Conservation (phyloP, 1,139 yeast genomes). For the Kodamaea fungicola region DNA sequence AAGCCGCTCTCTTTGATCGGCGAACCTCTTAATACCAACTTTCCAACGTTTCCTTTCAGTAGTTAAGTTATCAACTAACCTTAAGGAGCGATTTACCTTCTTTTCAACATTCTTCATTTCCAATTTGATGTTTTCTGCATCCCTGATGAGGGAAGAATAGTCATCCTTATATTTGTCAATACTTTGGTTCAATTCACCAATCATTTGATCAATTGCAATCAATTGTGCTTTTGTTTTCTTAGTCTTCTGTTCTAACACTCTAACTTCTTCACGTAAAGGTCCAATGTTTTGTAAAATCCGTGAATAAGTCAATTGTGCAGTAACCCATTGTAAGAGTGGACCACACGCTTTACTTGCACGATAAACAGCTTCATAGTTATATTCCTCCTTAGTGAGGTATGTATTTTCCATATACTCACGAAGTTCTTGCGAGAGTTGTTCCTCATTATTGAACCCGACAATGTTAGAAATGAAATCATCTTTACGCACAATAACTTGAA, state of each 20-base stretch:
- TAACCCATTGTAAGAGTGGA: slow-evolving; percentile 85
- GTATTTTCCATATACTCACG: slow-evolving; percentile 53
- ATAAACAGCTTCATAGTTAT: slow-evolving; percentile 69
- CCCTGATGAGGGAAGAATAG: slow-evolving; percentile 73
- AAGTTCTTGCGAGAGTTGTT: slow-evolving; percentile 52
- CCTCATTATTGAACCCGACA: slow-evolving; percentile 67
- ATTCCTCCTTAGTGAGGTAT: slow-evolving; percentile 63
- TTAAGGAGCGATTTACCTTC: slow-evolving; percentile 62
- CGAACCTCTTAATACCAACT: slow-evolving; percentile 50
- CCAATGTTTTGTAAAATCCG: slow-evolving; percentile 65
- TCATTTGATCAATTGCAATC: slow-evolving; percentile 80
- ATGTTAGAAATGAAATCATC: slow-evolving; percentile 88
- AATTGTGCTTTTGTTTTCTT: slow-evolving; percentile 61
- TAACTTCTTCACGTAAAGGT: slow-evolving; percentile 72
- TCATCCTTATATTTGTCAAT: slow-evolving; percentile 65
- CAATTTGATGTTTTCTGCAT: slow-evolving; percentile 67
- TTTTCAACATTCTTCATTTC: slow-evolving; percentile 64
- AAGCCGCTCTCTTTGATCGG: slow-evolving; percentile 40
- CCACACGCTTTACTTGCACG: slow-evolving; percentile 97
- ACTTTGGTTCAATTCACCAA: slow-evolving; percentile 63
- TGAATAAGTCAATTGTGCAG: slow-evolving; percentile 77
- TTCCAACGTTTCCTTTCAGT: slow-evolving; percentile 80
- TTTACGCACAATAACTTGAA: slow-evolving; percentile 71
- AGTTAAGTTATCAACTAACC: slow-evolving; percentile 60
- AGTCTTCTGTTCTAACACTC: slow-evolving; percentile 55